Evolutionary conservation across 352 stramenopile species (phyloP), one percentile per base, ranked within the genome.

Genomic region (Phytophthora boehmeriae): DNA sequence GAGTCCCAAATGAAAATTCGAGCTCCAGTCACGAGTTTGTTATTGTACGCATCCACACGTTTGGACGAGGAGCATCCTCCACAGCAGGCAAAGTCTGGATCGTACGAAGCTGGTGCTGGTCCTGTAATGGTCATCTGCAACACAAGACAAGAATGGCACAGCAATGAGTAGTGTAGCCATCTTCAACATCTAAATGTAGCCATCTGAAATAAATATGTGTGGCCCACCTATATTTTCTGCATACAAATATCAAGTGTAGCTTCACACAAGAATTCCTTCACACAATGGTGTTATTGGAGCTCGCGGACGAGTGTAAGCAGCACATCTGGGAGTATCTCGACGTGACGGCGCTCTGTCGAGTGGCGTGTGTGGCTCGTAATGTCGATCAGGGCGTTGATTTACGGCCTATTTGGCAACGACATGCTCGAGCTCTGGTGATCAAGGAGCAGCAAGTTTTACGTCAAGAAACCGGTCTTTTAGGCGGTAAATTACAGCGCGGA

Each of bases 1-100:
- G 58, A 61, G 45, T 90, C 74, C 83, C 83, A 92, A 36, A 92
- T 88, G 50, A 92, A 88, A 9, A 89, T 53, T 19, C 67, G 70
- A 16, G 80, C 65, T 10, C 77, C 80, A 1, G 63, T 86, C 6
- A 67, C 19, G 27, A 92, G 53, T 49, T 89, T 86, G 13, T 45
- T 56, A 49, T 72, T 75, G 64, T 81, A 79, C 17, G 68, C 73
- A 25, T 90, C 83, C 2, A 48, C 52, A 9, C 83, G 76, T 38
- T 82, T 66, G 36, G 42, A 71, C 0, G 83, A 90, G 41, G 83
- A 92, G 47, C 80, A 90, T 9, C 83, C 83, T 6, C 83, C 80
- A 38, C 83, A 90, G 51, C 83, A 92, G 10, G 83, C 78, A 34
- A 92, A 92, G 47, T 84, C 74, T 25, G 57, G 27, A 51, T 88